Evolutionary conservation across 208 protist species (phyloP), one percentile per base, ranked within the genome.

Genomic region (Wallacemonas sp.): DNA sequence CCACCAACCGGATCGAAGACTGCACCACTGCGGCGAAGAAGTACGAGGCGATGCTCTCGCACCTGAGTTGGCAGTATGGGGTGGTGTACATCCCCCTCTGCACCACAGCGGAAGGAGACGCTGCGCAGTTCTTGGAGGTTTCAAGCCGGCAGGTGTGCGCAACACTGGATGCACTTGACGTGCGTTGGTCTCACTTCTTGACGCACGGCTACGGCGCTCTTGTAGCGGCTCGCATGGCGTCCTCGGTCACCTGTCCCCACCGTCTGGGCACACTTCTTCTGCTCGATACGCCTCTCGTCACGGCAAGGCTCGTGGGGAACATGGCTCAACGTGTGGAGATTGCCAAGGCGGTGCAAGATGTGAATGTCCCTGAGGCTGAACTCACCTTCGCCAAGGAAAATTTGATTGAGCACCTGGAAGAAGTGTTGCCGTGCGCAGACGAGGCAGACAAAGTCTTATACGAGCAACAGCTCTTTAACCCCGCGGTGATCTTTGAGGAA

Each of bases 141-240:
- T 85, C 75, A 5, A 88, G 81, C 69, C 77, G 70, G 33, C 78
- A 83, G 30, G 79, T 95, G 8, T 75, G 64, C 63, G 85, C 82
- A 2, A 85, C 92, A 33, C 66, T 95, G 58, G 87, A 93, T 66
- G 85, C 69, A n/a, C 63, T 95, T 32, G 80, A 87, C 53, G 76
- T 95, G 48, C 84, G 73, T 29, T 93, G 90, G 85, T 85, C 78
- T 17, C 81, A 93, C 63, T 73, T 92, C 26, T 70, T 95, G 19
- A 75, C 79, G 46, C 76, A 93, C 63, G 85, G 78, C 10, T 91
- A 90, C 58, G 90, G 90, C 12, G 78, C 76, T 2, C 72, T 95
- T 19, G 86, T 92, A 21, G 90, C 85, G 2, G 87, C 83, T 9
- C 75, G 81, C 27, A 89, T 95, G 84, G 77, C 81, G 12, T 63